These are phyloP conservation scores for Cupressus sempervirens DNA, from an alignment of 75 land plant genomes.

Conservation along the genomic window DNA sequence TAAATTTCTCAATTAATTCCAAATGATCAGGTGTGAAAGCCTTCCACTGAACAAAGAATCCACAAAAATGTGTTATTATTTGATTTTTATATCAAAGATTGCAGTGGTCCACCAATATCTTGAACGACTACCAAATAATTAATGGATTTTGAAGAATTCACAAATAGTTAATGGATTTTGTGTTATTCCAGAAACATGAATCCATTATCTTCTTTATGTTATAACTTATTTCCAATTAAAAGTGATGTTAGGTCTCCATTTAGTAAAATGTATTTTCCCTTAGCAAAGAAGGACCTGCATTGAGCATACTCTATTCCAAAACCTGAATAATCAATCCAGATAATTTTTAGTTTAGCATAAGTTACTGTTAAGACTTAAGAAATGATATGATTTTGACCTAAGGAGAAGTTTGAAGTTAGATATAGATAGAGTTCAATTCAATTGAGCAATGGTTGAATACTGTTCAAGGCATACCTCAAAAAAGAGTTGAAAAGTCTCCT, in stretches of 20 bases:
- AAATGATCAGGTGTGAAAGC: not conserved
- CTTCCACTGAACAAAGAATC: not conserved
- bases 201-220: not conserved
- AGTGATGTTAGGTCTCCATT: not conserved
- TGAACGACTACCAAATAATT: not conserved
- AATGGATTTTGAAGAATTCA: not conserved
- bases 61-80: not conserved
- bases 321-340: not conserved
- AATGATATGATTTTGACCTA: not conserved
- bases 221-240: not conserved
- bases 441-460: not conserved
- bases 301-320: not conserved
- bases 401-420: not conserved
- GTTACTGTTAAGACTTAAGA: too few species aligned
- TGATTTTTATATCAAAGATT: not conserved
- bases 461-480: not conserved
- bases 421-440: not conserved
- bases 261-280: not conserved
- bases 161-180: not conserved
- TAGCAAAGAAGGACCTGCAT: not conserved
- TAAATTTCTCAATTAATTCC: not conserved
- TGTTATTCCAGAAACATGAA: not conserved
- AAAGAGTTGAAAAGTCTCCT: too few species aligned
- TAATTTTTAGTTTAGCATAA: not conserved
- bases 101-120: not conserved